Evolutionary conservation across 768 basidiomycete genomes (phyloP).

Genomic region (Agaricus blazei): DNA sequence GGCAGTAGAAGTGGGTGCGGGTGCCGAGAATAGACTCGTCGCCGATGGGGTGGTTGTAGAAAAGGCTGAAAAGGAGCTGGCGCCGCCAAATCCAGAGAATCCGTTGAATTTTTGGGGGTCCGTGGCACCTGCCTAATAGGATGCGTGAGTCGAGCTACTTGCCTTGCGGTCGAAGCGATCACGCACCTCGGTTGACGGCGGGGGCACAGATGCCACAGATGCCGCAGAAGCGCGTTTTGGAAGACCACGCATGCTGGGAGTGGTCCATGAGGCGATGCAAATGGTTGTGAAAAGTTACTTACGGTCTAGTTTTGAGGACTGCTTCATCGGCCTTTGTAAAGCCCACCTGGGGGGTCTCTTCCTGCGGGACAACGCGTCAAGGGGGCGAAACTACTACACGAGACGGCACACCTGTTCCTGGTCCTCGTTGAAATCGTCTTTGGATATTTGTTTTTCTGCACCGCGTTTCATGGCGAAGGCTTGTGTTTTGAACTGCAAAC

Average conservation of each 20-base stretch:
- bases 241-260: constrained; percentile 56
- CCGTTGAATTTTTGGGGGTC: constrained; percentile 35
- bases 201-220: constrained; percentile 10
- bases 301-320: constrained; percentile 54
- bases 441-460: constrained; percentile 67
- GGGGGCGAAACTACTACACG: background rate
- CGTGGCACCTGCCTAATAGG: constrained; percentile 25
- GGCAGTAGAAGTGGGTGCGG: constrained; percentile 2
- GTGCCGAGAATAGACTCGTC: constrained; percentile 6
- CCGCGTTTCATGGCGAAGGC: constrained; percentile 53
- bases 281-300: constrained; percentile 19
- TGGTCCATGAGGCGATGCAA: constrained; percentile 3
- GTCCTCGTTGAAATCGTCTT: constrained; percentile 41
- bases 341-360: constrained; percentile 20
- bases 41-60: constrained; percentile 13
- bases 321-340: constrained; percentile 60
- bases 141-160: background rate
- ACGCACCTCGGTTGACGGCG: background rate
- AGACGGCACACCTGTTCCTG: constrained; percentile 24
- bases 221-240: constrained; percentile 41
- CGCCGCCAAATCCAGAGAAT: constrained; percentile 49
- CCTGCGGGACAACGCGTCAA: constrained; percentile 6
- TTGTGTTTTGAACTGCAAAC: too few relatives aligned
- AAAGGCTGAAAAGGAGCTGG: constrained; percentile 27
- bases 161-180: background rate